Percentiles rank a stretch among this genome's conserved stretches.
These are phyloP conservation scores for Populus euphratica DNA, from an alignment of 345 rosid species.

Conservation along the genomic window DNA sequence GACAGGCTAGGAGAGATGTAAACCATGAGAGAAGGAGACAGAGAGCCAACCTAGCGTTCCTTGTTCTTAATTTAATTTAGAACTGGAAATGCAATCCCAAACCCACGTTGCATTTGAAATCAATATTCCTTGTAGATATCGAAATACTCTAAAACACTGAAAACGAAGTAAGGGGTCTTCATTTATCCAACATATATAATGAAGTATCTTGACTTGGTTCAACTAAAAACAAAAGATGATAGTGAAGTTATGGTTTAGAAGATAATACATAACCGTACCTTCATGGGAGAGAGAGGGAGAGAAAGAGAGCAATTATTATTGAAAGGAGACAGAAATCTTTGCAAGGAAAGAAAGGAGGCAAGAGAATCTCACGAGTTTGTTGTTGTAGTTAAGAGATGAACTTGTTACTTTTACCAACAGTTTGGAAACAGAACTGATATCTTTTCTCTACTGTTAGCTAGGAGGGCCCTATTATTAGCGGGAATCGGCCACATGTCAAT, in stretches of 20 bases:
- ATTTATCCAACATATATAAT: background rate
- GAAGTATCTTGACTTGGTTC: background rate
- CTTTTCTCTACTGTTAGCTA: background rate
- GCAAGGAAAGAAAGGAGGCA: background rate
- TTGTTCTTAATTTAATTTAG: background rate
- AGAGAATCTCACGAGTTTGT: conserved; percentile 13
- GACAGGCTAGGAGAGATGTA: background rate
- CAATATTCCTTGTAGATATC: too few relatives aligned
- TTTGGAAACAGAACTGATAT: background rate
- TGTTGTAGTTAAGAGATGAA: background rate
- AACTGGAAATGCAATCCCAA: background rate
- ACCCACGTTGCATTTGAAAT: background rate
- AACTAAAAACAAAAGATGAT: background rate
- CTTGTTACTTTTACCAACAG: background rate
- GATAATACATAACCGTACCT: background rate
- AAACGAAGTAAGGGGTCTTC: background rate
- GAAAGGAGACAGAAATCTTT: conserved; percentile 1
- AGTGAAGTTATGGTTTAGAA: background rate
- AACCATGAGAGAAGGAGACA: background rate
- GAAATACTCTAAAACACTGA: background rate
- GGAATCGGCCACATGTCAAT: background rate
- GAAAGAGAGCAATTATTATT: background rate
- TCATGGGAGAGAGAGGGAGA: background rate
- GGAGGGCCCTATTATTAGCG: background rate
- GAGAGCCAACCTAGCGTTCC: background rate